Base-by-base conservation (phyloP, 331 rosid species). In the Acacia concinna region DNA sequence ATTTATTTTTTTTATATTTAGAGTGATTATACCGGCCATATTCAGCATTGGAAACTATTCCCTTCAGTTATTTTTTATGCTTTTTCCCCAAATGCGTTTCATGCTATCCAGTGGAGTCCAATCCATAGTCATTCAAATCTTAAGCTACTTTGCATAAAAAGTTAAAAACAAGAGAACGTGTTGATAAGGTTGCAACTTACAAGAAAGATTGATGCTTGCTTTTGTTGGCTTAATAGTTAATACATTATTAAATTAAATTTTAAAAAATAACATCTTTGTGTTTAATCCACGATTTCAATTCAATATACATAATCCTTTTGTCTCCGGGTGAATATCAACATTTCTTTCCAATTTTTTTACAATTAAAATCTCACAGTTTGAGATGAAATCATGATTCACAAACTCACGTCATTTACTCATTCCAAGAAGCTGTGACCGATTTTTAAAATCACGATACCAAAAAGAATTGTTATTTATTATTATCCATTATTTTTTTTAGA, bases 391-490 rank as follows among this genome's bases (percentile, higher is more conserved):
- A 28, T 60, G 21, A 14, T 59, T 28, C 35, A 23, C 73, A 23
- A 52, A 44, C 59, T 65, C 51, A 69, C 77, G 52, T 68, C 69
- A 86, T 68, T 83, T 76, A 74, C 81, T 82, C 41, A 43, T 67
- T 30, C 28, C 87, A 77, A 68, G 54, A 77, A 74, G 62, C 70
- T 27, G 67, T 52, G 70, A 34, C 57, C 21, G 1, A 62, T 0
- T 64, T 71, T 37, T 27, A 28, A 47, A 67, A 66, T 76, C 49
- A 56, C 43, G 41, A 15, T 10, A 28, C 20, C 8, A 2, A 57
- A 38, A 54, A 54, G 28, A 54, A 21, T 27, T 59, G 1, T 59
- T 59, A 25, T 59, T 59, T 59, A 27, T 59, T 59, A 9, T 56
- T 23, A 56, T 21, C 2, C 3, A 59, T 59, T 59, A 32, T 7